phyloP scores from a whole-genome alignment of 2,329 filamentous ascomycete species.

The Moelleriella libera region DNA sequence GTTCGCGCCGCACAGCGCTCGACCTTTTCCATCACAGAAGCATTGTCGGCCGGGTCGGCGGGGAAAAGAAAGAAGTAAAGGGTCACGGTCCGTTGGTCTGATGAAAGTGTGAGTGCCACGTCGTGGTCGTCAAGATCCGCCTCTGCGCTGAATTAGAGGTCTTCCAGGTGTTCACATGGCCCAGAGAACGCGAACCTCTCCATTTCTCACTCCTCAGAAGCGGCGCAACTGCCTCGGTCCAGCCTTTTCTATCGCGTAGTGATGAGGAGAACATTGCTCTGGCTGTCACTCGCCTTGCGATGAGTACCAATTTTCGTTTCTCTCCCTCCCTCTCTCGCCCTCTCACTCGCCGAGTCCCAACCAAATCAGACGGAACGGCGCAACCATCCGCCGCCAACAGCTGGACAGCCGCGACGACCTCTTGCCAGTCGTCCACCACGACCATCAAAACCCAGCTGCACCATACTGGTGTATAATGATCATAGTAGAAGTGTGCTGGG shows the following conservation, averaged over 20 bases:
- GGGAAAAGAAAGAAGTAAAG: conserved; percentile 27
- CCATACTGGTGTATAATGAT: too few species aligned
- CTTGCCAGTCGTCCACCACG: too few species aligned
- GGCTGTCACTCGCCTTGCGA: not conserved
- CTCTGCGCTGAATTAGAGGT: conserved; percentile 17
- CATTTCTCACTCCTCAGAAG: not conserved
- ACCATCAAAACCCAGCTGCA: too few species aligned
- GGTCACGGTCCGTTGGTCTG: conserved; percentile 1
- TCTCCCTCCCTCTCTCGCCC: too few species aligned
- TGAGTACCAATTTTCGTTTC: not conserved
- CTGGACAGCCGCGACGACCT: too few species aligned
- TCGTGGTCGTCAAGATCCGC: conserved; percentile 27
- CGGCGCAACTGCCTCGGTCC: not conserved
- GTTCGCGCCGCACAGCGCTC: conserved; percentile 25
- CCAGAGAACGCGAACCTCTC: not conserved
- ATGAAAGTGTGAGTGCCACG: conserved; percentile 23
- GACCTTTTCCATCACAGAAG: conserved; percentile 16
- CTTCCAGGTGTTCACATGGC: not conserved
- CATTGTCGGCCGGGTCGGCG: conserved; percentile 3
- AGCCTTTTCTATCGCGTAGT: conserved; percentile 13
- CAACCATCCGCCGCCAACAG: too few species aligned
- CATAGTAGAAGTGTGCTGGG: too few species aligned
- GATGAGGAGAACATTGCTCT: conserved; percentile 14
- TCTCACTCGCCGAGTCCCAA: too few species aligned
- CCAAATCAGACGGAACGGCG: too few species aligned